Evolutionary conservation across 192 early-diverging fungal genomes (phyloP).

Genomic region (Neocallimastix lanati): DNA sequence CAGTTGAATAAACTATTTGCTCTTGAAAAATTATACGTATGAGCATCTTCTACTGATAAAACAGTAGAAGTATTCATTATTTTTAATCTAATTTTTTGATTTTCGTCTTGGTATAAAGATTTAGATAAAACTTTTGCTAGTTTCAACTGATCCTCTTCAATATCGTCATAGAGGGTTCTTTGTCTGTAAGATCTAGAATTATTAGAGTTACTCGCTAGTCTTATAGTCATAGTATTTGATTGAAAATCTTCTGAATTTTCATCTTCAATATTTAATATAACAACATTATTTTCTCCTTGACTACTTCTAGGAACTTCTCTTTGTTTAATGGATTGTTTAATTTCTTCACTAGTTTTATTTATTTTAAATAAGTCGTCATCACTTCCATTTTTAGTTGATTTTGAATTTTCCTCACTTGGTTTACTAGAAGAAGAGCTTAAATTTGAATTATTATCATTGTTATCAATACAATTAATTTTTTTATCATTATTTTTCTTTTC

Average conservation of each 20-base stretch:
- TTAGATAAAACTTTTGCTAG: neutral
- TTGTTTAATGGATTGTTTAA: neutral
- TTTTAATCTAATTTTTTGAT: neutral
- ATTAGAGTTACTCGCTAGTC: neutral
- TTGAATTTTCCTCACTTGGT: no score
- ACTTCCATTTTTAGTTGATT: neutral
- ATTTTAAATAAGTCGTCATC: neutral
- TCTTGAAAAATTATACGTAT: neutral
- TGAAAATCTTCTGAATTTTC: neutral
- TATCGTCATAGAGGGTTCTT: neutral
- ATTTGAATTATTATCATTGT: neutral
- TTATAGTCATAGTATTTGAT: neutral
- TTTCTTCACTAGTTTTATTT: neutral
- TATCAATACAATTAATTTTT: neutral
- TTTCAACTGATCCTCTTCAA: neutral
- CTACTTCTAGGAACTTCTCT: neutral
- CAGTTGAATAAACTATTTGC: neutral
- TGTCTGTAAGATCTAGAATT: neutral
- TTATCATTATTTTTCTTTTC: no score
- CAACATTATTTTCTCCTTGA: neutral
- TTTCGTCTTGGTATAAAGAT: neutral
- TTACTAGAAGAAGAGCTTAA: no score
- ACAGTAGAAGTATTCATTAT: neutral
- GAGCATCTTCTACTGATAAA: neutral
- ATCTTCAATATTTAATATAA: neutral